Percentiles rank a stretch among this genome's conserved stretches.
Conservation (phyloP, 805 yeast species). For the Lachancea quebecensis region DNA sequence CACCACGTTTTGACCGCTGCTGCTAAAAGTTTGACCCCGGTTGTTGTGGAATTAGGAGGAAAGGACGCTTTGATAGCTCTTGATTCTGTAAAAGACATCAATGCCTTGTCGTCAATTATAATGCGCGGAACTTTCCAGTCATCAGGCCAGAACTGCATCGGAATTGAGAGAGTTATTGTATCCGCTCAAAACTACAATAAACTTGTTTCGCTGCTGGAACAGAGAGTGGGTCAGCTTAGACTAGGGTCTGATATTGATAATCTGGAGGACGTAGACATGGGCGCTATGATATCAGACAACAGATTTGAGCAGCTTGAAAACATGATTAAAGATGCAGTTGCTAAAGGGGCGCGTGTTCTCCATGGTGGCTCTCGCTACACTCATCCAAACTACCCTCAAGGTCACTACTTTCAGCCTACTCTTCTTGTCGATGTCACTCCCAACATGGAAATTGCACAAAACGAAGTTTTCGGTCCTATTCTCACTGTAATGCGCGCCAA, state of each 20-base stretch:
- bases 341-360: slow-evolving; percentile 71
- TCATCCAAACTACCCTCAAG: slow-evolving; percentile 94
- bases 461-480: slow-evolving; percentile 94
- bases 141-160: slow-evolving; percentile 97
- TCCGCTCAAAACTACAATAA: slow-evolving; percentile 60
- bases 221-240: slow-evolving; percentile 55
- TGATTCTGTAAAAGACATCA: slow-evolving; percentile 62
- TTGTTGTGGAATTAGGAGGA: slow-evolving; percentile 95
- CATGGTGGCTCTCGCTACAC: slow-evolving; percentile 73
- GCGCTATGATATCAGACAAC: slow-evolving; percentile 82
- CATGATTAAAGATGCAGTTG: slow-evolving; percentile 66
- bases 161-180: slow-evolving; percentile 89
- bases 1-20: slow-evolving; percentile 81
- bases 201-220: slow-evolving; percentile 48
- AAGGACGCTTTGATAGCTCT: slow-evolving; percentile 86
- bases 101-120: slow-evolving; percentile 64
- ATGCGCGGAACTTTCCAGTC: slow-evolving; percentile 96
- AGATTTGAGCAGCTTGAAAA: slow-evolving; percentile 63
- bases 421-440: slow-evolving; percentile 73
- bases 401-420: slow-evolving; percentile 91
- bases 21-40: slow-evolving; percentile 81
- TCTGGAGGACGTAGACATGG: slow-evolving; percentile 86
- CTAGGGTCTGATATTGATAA: slow-evolving; percentile 92
- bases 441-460: slow-evolving; percentile 71
- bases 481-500: slow-evolving; percentile 71